Base-by-base conservation (phyloP, 2,329 filamentous ascomycete species). In the Aspergillus brunneoviolaceus region DNA sequence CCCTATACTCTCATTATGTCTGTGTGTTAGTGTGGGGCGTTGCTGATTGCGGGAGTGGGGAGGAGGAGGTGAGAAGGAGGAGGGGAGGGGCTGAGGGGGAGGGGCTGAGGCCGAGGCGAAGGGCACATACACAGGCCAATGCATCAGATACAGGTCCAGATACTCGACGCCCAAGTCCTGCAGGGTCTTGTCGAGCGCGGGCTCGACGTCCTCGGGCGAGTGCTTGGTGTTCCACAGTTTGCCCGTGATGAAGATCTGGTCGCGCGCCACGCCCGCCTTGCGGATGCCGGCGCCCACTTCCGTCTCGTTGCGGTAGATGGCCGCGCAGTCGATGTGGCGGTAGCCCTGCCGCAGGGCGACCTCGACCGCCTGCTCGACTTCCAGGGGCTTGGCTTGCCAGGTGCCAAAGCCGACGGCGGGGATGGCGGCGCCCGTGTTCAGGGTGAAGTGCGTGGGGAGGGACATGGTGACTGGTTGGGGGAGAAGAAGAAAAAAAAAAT, bases 191-290 rank as follows among this genome's bases (percentile, higher is more conserved):
- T 84, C 80, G 58, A 90, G 80, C 25, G 83, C 88, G 71, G 88
- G 84, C 45, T 81, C 77, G 29, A 88, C 88, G 63, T 85, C 82
- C 78, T 89, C 86, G 1, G 65, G 63, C 6, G 69, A 67, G 79
- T 92, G 89, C 84, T 87, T 89, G 54, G 88, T 84, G 82, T 93
- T 92, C 81, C 91, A 86, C 57, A 94, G 85, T 83, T 95, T 96
- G 68, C 90, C 92, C 55, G 91, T 94, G 60, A 90, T 75, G 83
- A 85, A 91, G 72, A 90, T 85, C 68, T 89, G 78, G 58, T 82
- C 79, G 25, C 88, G 83, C n/a, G 87, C 83, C 1, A 90, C 83
- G 31, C 86, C 87, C 2, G 85, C 84, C 52, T 84, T 84, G 65
- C 80, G 81, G 73, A 90, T 88, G 57, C 87, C 88, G 57, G 81